A percentile compares a stretch with the other conserved stretches of the same genome.
phyloP scores from a whole-genome alignment of 1,139 yeast species.

The Yamadazyma conglobata region DNA sequence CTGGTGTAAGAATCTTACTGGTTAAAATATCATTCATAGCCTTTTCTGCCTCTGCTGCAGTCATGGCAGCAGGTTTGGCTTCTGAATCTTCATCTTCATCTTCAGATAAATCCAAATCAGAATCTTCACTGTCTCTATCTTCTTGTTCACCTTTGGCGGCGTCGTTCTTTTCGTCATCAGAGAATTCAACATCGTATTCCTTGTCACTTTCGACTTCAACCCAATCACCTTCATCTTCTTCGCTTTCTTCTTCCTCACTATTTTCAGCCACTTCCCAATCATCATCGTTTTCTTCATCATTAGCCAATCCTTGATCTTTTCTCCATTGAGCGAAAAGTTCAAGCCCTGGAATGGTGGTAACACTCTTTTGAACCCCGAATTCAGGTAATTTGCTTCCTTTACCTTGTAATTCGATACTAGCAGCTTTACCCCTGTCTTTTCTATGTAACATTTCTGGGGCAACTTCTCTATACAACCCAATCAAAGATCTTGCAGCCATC shows the following conservation, averaged over 20 bases:
- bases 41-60: constrained; percentile 29
- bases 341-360: constrained; percentile 79
- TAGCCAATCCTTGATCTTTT: constrained; percentile 54
- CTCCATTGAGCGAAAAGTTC: constrained; percentile 90
- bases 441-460: constrained; percentile 93
- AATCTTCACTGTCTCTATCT: constrained; percentile 19
- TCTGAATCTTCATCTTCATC: constrained; percentile 4
- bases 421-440: constrained; percentile 90
- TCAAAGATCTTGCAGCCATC: constrained; percentile 91
- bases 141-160: constrained; percentile 32
- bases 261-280: constrained; percentile 44
- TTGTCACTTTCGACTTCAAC: constrained; percentile 55
- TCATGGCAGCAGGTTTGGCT: constrained; percentile 21
- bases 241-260: constrained; percentile 58
- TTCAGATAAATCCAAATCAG: constrained; percentile 7
- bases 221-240: constrained; percentile 65
- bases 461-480: constrained; percentile 81
- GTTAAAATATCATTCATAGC: constrained; percentile 67
- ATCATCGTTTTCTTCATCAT: constrained; percentile 36
- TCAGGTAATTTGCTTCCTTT: constrained; percentile 44
- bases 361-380: constrained; percentile 69
- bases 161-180: constrained; percentile 33
- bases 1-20: constrained; percentile 84
- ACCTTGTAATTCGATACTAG: constrained; percentile 73
- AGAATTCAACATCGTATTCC: constrained; percentile 50